A percentile compares a stretch with the other conserved stretches of the same genome.
These are phyloP conservation scores for Fusarium marasasianum DNA, from an alignment of 2,329 filamentous ascomycete genomes.

Conservation along the genomic window DNA sequence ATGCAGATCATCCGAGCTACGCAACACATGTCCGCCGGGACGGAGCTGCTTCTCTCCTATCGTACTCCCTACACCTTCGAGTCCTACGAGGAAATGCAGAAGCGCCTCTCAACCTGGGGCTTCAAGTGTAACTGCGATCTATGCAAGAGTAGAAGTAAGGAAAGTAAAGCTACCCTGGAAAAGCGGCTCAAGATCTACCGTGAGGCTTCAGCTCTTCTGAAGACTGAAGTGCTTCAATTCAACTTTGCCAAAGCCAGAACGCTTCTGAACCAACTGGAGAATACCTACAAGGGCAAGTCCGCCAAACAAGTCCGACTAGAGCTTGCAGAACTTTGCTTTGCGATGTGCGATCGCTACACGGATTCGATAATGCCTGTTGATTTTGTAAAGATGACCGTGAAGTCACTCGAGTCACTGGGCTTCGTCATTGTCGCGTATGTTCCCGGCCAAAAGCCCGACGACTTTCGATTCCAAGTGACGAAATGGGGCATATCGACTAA, in stretches of 20 bases:
- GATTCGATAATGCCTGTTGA: background rate
- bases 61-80: constrained; percentile 40
- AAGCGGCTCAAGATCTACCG: constrained; percentile 23
- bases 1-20: constrained; percentile 61
- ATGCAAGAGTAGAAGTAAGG: constrained; percentile 46
- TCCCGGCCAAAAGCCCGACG: background rate
- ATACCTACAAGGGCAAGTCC: constrained; percentile 29
- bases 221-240: background rate
- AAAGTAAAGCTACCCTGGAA: constrained; percentile 7
- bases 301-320: background rate
- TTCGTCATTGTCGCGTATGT: background rate
- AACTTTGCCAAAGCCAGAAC: constrained; percentile 1
- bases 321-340: background rate
- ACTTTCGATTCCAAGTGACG: background rate
- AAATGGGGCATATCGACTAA: background rate
- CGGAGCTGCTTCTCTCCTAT: constrained; percentile 59
- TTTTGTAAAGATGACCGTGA: background rate
- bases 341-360: background rate
- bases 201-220: constrained; percentile 4
- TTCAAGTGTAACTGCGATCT: constrained; percentile 55
- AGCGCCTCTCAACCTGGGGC: constrained; percentile 49
- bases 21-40: constrained; percentile 51
- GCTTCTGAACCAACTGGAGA: constrained; percentile 33
- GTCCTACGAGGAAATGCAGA: constrained; percentile 38
- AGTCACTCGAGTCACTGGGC: constrained; percentile 3